Conservation (phyloP, 371 early-diverging fungal species). For the Syncephalis plumigaleata region DNA sequence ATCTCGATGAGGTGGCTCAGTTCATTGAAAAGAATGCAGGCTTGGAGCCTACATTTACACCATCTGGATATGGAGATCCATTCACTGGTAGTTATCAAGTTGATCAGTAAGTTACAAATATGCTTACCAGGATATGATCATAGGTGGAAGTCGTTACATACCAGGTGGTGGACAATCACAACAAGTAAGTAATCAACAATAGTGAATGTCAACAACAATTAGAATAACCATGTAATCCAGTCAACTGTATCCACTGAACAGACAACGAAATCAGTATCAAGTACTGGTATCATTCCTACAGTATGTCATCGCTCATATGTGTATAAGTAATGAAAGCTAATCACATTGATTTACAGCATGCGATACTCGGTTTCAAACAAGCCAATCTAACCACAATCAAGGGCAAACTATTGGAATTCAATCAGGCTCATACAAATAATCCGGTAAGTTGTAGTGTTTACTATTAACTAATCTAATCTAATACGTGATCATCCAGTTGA, state of each 20-base stretch:
- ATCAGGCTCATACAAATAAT: slow-evolving; percentile 12
- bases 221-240: no score
- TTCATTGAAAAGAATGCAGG: slow-evolving; percentile 83
- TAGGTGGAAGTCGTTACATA: no score
- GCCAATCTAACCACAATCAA: slow-evolving; percentile 54
- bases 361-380: slow-evolving; percentile 34
- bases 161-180: slow-evolving; percentile 2
- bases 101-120: no score
- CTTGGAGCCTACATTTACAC: slow-evolving; percentile 26
- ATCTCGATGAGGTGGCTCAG: slow-evolving; percentile 80
- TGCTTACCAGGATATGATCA: slow-evolving; percentile 14
- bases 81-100: slow-evolving; percentile 25
- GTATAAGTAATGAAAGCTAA: no score
- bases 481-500: slow-evolving; percentile 17
- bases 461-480: no score
- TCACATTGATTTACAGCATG: slow-evolving; percentile 14
- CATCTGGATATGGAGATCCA: slow-evolving; percentile 36
- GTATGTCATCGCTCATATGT: no score
- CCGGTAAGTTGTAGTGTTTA: slow-evolving; percentile 9
- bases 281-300: neutral
- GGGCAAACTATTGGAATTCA: slow-evolving; percentile 52
- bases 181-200: no score
- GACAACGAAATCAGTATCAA: neutral
- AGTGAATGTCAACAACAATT: no score
- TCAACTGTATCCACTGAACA: no score